Evolutionary conservation across 441 rosid species (phyloP), one percentile per base, ranked within the genome.

Genomic region (Gossypium davidsonii): DNA sequence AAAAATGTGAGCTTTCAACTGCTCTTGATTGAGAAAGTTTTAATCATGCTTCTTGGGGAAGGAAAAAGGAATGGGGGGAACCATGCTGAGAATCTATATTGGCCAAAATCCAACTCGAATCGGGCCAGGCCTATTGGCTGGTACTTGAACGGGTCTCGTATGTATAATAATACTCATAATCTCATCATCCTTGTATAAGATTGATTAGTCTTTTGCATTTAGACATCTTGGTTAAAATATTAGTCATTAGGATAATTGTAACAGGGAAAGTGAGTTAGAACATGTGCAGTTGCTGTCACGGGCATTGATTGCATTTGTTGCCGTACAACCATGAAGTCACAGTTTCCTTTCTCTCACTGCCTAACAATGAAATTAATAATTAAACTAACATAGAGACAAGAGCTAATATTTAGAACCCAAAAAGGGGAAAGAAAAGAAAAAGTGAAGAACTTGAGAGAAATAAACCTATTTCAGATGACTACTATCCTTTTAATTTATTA

Each of bases 211-310:
- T 28, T 60, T 21, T 57, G 61, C 31, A 57, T 10, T 57, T 57
- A 18, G 11, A 15, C 48, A 34, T 34, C 14, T 44, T 3, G 0
- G n/a, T 39, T 20, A 6, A 61, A 63, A 17, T 37, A 18, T 21
- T 37, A 34, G 6, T n/a, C n/a, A 10, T 25, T 26, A 17, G 17
- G 61, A 28, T 68, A n/a, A 4, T 53, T 18, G 15, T 12, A 48
- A 10, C 51, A 39, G 42, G 52, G 2, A 63, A 18, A 39, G 67
- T 48, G 46, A 57, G n/a, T 57, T 66, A 20, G 39, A 23, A 48
- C 67, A 44, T 48, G 68, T 60, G 28, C 59, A 17, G 17, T 6
- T 37, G 37, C 31, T 20, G 48, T 60, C 78, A 59, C 61, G 64
- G 52, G 55, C 72, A n/a, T 55, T 39, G 44, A 66, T 53, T 59